A percentile compares a stretch with the other conserved stretches of the same genome.
These are phyloP conservation scores for Xylaria cubensis DNA, from an alignment of 495 filamentous ascomycete genomes.

Conservation along the genomic window DNA sequence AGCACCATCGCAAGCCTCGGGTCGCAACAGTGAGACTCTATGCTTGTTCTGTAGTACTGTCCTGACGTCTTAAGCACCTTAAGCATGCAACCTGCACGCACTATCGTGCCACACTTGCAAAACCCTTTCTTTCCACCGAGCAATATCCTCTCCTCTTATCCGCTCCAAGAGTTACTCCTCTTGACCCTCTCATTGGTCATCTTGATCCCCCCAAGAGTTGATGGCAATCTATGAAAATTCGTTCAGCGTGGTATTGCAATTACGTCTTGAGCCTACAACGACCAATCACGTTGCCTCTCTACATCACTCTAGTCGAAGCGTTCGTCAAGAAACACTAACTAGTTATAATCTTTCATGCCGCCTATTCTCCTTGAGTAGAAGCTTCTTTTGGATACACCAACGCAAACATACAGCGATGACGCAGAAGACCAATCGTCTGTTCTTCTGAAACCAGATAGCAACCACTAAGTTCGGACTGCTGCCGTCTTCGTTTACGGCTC, in stretches of 20 bases:
- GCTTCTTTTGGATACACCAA: constrained; percentile 7
- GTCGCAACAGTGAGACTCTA: constrained; percentile 26
- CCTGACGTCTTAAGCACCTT: constrained; percentile 24
- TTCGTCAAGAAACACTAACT: constrained; percentile 4
- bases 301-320: constrained; percentile 10
- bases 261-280: constrained; percentile 35
- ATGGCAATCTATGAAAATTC: constrained; percentile 44
- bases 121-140: constrained; percentile 19
- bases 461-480: not conserved
- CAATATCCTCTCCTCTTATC: constrained; percentile 29
- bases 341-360: constrained; percentile 4
- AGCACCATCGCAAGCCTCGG: constrained; percentile 24
- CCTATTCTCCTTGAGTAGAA: constrained; percentile 6
- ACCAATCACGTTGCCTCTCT: constrained; percentile 37
- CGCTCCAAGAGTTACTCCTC: constrained; percentile 36
- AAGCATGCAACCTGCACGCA: constrained; percentile 24
- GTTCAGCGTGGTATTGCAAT: constrained; percentile 44
- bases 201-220: constrained; percentile 33
- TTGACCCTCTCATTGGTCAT: constrained; percentile 32
- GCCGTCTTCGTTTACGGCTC: not conserved
- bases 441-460: not conserved
- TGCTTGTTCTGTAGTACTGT: constrained; percentile 25
- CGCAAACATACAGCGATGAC: not conserved
- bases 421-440: not conserved
- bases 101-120: constrained; percentile 25